Conservation (phyloP, 1,284 basidiomycete species). For the Malassezia slooffiae region DNA sequence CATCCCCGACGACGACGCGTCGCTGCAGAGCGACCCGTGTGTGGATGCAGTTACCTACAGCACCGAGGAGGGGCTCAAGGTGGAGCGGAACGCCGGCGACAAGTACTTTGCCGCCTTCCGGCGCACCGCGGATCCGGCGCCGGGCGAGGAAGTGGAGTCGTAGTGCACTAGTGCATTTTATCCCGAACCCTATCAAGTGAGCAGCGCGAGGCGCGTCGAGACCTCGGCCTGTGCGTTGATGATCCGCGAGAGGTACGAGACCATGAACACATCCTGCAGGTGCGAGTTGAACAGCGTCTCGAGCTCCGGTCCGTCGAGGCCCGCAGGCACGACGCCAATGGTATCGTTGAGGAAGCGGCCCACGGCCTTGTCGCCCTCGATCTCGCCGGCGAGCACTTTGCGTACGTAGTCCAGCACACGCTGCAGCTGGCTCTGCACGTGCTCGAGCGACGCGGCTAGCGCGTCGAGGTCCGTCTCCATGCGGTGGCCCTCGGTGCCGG, state of each 20-base stretch:
- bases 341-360: slow-evolving; percentile 88
- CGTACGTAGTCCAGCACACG: slow-evolving; percentile 77
- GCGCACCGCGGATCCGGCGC: slow-evolving; percentile 26
- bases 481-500: slow-evolving; percentile 17
- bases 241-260: slow-evolving; percentile 87
- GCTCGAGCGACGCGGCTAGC: slow-evolving; percentile 61
- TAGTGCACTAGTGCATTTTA: background rate
- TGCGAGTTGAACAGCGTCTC: slow-evolving; percentile 43
- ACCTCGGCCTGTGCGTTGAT: slow-evolving; percentile 89
- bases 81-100: slow-evolving; percentile 76
- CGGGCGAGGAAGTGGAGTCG: slow-evolving; percentile 22
- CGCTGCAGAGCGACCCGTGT: slow-evolving; percentile 50
- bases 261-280: slow-evolving; percentile 74
- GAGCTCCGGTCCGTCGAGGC: slow-evolving; percentile 32
- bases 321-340: slow-evolving; percentile 36
- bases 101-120: slow-evolving; percentile 80
- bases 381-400: slow-evolving; percentile 65
- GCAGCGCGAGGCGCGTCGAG: slow-evolving; percentile 73
- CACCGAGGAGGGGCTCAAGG: slow-evolving; percentile 91
- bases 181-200: slow-evolving; percentile 47
- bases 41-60: slow-evolving; percentile 35
- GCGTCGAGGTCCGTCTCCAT: slow-evolving; percentile 45
- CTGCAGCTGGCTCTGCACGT: slow-evolving; percentile 68
- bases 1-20: slow-evolving; percentile 58
- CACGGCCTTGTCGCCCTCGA: slow-evolving; percentile 71